phyloP scores from a whole-genome alignment of 331 rosid species.

The Acacia concinna region DNA sequence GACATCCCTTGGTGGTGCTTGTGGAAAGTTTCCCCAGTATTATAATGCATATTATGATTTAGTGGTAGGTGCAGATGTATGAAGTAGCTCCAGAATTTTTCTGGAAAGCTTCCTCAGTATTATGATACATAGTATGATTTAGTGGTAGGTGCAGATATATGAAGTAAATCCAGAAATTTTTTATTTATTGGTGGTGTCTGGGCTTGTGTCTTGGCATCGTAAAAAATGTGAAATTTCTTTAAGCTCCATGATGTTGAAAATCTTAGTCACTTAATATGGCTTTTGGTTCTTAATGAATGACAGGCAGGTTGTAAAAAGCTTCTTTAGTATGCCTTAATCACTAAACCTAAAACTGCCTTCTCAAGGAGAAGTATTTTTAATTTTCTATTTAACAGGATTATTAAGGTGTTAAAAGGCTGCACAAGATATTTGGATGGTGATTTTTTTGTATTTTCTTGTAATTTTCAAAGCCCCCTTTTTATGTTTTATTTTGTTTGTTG shows the following conservation, averaged over 20 bases:
- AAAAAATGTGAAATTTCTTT: not conserved
- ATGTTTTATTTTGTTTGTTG: not conserved
- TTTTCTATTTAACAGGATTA: conserved; percentile 5
- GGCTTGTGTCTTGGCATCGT: conserved; percentile 3
- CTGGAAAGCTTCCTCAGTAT: conserved; percentile 88
- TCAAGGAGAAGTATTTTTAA: not conserved
- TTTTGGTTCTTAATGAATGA: conserved; percentile 10
- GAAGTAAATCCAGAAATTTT: conserved; percentile 15
- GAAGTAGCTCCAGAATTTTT: too few relatives aligned
- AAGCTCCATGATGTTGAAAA: conserved; percentile 5
- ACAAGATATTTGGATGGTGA: not conserved
- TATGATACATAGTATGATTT: conserved; percentile 81
- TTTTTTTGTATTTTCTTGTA: not conserved
- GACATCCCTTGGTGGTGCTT: conserved; percentile 93
- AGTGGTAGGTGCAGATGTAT: conserved; percentile 92
- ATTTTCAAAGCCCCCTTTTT: not conserved
- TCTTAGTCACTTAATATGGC: not conserved
- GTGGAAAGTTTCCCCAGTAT: conserved; percentile 90
- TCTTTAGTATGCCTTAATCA: not conserved
- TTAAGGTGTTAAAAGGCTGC: not conserved
- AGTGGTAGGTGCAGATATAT: conserved; percentile 68
- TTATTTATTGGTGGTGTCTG: not conserved
- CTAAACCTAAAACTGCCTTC: not conserved
- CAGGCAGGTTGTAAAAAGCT: not conserved
- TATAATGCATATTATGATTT: conserved; percentile 81